A percentile compares a stretch with the other conserved stretches of the same genome.
phyloP scores from a whole-genome alignment of 495 filamentous ascomycete genomes.

The Aspergillus ellipticus region DNA sequence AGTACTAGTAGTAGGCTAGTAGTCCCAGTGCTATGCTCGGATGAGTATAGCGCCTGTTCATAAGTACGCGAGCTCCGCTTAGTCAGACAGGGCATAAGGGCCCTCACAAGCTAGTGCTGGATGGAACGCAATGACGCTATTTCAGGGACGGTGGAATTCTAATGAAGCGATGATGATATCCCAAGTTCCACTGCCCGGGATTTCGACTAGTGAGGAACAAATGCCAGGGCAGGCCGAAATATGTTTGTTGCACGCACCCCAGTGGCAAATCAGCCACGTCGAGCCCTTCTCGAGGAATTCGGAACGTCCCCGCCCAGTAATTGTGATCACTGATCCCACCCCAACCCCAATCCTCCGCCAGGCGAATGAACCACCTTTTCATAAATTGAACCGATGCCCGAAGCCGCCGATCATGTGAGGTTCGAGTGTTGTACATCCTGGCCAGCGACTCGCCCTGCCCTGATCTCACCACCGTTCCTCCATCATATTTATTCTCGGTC shows the following conservation, averaged over 20 bases:
- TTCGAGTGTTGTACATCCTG: constrained; percentile 10
- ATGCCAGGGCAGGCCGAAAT: neutral
- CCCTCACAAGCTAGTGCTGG: neutral
- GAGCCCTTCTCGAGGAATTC: neutral
- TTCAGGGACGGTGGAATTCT: neutral
- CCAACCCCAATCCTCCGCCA: neutral
- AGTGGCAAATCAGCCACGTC: neutral
- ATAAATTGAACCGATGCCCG: constrained; percentile 20
- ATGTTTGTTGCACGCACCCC: neutral
- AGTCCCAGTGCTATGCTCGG: too few species aligned
- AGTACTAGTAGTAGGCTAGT: neutral
- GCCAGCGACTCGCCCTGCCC: neutral
- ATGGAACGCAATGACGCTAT: constrained; percentile 1
- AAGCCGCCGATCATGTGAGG: constrained; percentile 28
- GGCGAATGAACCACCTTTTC: constrained; percentile 13
- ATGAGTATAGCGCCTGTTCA: too few species aligned
- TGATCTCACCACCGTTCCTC: constrained; percentile 4
- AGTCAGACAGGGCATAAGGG: neutral
- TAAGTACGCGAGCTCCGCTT: neutral
- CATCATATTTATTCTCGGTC: neutral
- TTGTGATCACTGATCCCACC: constrained; percentile 2
- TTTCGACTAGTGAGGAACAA: neutral
- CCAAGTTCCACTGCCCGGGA: neutral
- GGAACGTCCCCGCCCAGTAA: constrained; percentile 2
- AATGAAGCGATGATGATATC: constrained; percentile 3